phyloP scores from a whole-genome alignment of 2,329 filamentous ascomycete genomes.

The Camptophora hylomeconis region DNA sequence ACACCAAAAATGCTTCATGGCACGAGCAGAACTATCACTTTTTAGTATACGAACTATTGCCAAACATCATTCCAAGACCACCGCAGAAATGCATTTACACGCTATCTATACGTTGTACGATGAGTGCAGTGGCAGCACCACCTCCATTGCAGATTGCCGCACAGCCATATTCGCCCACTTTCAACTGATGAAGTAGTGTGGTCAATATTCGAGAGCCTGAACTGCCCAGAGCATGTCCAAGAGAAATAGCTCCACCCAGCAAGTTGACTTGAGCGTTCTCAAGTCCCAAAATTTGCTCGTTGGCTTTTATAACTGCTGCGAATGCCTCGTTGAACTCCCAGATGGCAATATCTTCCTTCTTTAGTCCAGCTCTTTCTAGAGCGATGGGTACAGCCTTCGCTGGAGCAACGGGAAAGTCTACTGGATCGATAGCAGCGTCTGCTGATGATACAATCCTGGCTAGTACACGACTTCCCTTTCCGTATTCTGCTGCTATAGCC shows the following conservation, averaged over 20 bases:
- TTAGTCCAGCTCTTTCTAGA: conserved; percentile 76
- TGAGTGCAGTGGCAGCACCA: conserved; percentile 78
- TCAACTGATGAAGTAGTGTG: conserved; percentile 79
- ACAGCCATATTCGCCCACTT: conserved; percentile 85
- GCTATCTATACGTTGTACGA: conserved; percentile 67
- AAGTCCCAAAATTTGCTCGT: conserved; percentile 72
- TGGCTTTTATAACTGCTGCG: conserved; percentile 86
- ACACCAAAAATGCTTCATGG: too few species aligned
- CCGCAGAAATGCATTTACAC: too few species aligned
- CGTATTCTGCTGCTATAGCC: conserved; percentile 68
- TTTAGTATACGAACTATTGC: too few species aligned
- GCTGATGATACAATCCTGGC: conserved; percentile 75
- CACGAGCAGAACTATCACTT: too few species aligned
- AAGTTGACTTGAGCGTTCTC: conserved; percentile 72
- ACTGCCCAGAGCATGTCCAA: conserved; percentile 86
- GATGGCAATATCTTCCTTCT: conserved; percentile 76
- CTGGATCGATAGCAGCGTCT: conserved; percentile 78
- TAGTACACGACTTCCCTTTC: conserved; percentile 64
- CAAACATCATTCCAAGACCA: too few species aligned
- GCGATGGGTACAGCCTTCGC: conserved; percentile 86
- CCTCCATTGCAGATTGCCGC: conserved; percentile 96
- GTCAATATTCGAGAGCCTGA: conserved; percentile 85
- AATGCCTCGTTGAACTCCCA: conserved; percentile 99
- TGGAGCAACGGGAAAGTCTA: conserved; percentile 90
- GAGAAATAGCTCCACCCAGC: conserved; percentile 77